Conservation (phyloP, 768 basidiomycete genomes). For the Russula compacta region DNA sequence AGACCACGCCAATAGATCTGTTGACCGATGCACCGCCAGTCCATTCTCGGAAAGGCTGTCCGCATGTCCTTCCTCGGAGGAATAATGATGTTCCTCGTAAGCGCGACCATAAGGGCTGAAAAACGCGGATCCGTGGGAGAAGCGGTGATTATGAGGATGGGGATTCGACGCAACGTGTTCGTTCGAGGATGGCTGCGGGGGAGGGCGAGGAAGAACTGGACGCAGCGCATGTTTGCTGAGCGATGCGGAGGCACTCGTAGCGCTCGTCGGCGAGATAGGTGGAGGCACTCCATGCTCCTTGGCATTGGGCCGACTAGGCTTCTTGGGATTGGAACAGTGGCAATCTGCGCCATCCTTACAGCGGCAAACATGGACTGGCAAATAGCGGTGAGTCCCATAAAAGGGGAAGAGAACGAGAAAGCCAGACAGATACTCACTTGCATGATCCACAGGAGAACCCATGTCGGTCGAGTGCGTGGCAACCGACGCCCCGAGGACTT, state of each 20-base stretch:
- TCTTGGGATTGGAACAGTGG: constrained; percentile 13
- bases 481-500: constrained; percentile 58
- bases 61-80: constrained; percentile 23
- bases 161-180: constrained; percentile 32
- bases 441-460: constrained; percentile 52
- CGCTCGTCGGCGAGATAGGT: constrained; percentile 16
- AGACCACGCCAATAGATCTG: constrained; percentile 15
- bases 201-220: constrained; percentile 60
- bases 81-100: constrained; percentile 41
- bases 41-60: constrained; percentile 10
- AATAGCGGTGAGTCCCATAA: not conserved
- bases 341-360: constrained; percentile 7
- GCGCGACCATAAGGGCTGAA: constrained; percentile 66
- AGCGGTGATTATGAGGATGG: constrained; percentile 34
- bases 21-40: not conserved
- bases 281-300: not conserved
- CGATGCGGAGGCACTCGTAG: constrained; percentile 6
- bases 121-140: constrained; percentile 37
- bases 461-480: constrained; percentile 39
- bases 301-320: not conserved
- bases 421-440: constrained; percentile 22
- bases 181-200: constrained; percentile 27
- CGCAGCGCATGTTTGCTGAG: constrained; percentile 33
- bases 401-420: not conserved
- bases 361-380: constrained; percentile 31